Percentiles rank a stretch among this genome's conserved stretches.
Conservation (phyloP, 2,329 filamentous ascomycete species). For the Coccinonectria pachysandricola region DNA sequence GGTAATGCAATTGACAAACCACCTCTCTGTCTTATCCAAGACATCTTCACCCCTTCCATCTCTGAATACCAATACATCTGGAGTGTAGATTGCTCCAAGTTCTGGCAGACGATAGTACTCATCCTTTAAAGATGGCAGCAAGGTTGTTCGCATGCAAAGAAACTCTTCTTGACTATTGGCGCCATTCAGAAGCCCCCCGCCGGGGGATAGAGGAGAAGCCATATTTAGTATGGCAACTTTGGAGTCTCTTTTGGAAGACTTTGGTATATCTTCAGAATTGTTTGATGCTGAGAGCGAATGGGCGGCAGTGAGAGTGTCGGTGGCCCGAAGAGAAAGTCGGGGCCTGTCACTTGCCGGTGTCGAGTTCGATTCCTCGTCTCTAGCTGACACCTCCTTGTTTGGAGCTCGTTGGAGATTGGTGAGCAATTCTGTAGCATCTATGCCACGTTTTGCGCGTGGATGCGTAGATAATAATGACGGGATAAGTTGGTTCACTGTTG, state of each 20-base stretch:
- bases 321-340: conserved; percentile 36
- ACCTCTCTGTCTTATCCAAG: conserved; percentile 37
- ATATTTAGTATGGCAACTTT: conserved; percentile 50
- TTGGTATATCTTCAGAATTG: background rate
- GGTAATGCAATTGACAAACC: conserved; percentile 47
- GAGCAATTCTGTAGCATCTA: conserved; percentile 41
- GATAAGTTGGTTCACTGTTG: conserved; percentile 49
- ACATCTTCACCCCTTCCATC: conserved; percentile 21
- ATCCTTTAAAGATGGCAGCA: conserved; percentile 47
- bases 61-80: conserved; percentile 50
- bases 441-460: conserved; percentile 43
- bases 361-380: too few relatives aligned
- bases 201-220: conserved; percentile 50
- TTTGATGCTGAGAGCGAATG: conserved; percentile 7
- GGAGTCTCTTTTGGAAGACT: conserved; percentile 7
- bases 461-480: conserved; percentile 43
- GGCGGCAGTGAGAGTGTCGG: conserved; percentile 46
- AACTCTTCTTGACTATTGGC: conserved; percentile 52
- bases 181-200: conserved; percentile 50
- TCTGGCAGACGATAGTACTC: conserved; percentile 51
- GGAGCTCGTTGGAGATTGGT: too few relatives aligned
- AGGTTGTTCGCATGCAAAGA: conserved; percentile 49
- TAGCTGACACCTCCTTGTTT: too few relatives aligned
- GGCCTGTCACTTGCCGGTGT: too few relatives aligned
- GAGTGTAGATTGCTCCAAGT: conserved; percentile 43